These are phyloP conservation scores for Cyberlindnera petersonii DNA, from an alignment of 805 yeast genomes.

Conservation along the genomic window DNA sequence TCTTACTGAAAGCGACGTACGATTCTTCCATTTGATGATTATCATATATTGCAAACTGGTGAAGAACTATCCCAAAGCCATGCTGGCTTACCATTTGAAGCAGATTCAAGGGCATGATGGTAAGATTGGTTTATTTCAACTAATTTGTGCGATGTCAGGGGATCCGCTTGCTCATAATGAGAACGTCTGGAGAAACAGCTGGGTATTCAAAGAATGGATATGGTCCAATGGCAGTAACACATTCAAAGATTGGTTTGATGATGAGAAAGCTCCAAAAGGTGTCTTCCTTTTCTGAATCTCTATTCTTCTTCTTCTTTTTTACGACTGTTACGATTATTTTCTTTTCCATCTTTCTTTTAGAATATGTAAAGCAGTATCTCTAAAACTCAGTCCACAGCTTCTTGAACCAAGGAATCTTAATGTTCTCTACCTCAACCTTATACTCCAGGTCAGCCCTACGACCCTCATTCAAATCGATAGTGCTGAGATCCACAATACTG, in stretches of 20 bases:
- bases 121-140: constrained; percentile 1
- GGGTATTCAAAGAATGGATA: constrained; percentile 17
- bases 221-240: neutral
- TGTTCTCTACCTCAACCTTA: constrained; percentile 2
- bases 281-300: constrained; percentile 8
- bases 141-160: constrained; percentile 8
- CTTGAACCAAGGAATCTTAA: constrained; percentile 14
- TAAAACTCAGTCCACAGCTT: constrained; percentile 10
- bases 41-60: constrained; percentile 22
- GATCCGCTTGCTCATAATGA: constrained; percentile 1
- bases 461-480: constrained; percentile 50
- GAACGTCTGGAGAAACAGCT: constrained; percentile 15
- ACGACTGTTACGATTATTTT: too few relatives aligned
- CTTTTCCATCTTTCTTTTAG: too few relatives aligned
- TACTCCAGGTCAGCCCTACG: constrained; percentile 37
- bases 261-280: constrained; percentile 8
- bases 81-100: constrained; percentile 14
- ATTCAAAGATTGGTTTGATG: constrained; percentile 11
- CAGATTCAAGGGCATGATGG: constrained; percentile 1
- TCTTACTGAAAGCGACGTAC: constrained; percentile 7
- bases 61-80: constrained; percentile 21
- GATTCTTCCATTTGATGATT: constrained; percentile 17
- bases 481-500: constrained; percentile 38
- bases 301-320: too few relatives aligned
- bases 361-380: too few relatives aligned